Evolutionary conservation across 2,329 filamentous ascomycete species (phyloP), one percentile per base, ranked within the genome.

Genomic region (Pyricularia pennisetigena): DNA sequence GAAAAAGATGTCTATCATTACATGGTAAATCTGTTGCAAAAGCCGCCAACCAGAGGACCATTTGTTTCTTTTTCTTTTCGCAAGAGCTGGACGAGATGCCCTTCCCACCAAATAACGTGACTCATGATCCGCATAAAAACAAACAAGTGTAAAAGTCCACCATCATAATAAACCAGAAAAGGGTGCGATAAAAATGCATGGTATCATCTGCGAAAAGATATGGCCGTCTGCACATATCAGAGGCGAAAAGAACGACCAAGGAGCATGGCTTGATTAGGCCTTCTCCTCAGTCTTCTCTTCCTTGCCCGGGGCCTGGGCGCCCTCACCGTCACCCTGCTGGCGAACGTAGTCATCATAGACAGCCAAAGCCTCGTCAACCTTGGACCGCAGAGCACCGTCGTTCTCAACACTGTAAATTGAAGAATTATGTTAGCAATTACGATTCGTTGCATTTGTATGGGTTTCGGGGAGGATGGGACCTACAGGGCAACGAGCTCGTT

Each of bases 301-400:
- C 77, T 86, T 84, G 76, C 87, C 83, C 77, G 82, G 78, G 67
- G 73, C 76, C 71, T 80, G 78, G 59, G 72, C 69, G 49, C 71
- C 77, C 54, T 77, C 77, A 2, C 73, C 71, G 29, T 67, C 72
- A 67, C 77, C 76, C 78, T 95, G 92, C 77, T 87, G 88, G 89
- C 98, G 98, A 82, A 98, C 90, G 80, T 99, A 99, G 81, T 99
- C 95, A 77, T 99, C 93, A 79, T 98, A 99, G 75, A 99, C 95
- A 74, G 88, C 92, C 78, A 99, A 90, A 73, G 95, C 95, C 84
- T 99, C 95, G 70, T 97, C 93, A 70, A 99, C 95, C 90, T 99
- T 99, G 79, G 90, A 88, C 78, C 93, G 92, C 70, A 99, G 90
- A 78, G 94, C 92, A 74, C 83, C 82, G 65, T 97, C 93, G 76